Evolutionary conservation across 2,329 filamentous ascomycete species (phyloP), one percentile per base, ranked within the genome.

Genomic region (Alternaria sp.): DNA sequence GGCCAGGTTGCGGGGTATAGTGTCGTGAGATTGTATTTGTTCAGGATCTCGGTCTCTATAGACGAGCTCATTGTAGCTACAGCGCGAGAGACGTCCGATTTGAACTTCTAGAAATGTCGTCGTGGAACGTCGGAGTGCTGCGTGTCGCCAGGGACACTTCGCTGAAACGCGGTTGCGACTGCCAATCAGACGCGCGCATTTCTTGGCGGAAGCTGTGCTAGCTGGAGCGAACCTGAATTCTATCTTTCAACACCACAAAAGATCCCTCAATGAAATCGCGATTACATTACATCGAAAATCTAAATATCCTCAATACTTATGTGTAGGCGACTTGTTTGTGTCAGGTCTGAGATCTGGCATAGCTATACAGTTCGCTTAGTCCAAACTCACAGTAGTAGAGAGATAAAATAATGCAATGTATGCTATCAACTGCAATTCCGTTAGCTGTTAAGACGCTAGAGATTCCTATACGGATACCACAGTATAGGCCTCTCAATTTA

Each of bases 1-100:
- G 94, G 94, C 94, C 94, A 98, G 82, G 91, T 88, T 34, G 86
- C 85, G 2, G 94, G 94, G 76, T 88, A 93, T 21, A 91, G 83
- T 13, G 85, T 91, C 40, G 89, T 85, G 48, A 98, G 85, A 77
- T 93, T 91, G 81, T 98, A 98, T 80, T 96, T 93, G 69, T 93
- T 93, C 70, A 95, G 87, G 54, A 98, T 86, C 44, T 86, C 88
- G 61, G 88, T 86, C 72, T 95, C 91, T 33, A 71, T 70, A 23
- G 64, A 60, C 44, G 63, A 58, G 48, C 68, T 72, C 73, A 77
- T 77, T 46, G 60, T 60, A 54, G 61, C 51, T 56, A 42, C 17
- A 54, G 33, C 13, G 33, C 13, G 51, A 56, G 42, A 33, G 41
- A 45, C 24, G 39, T 37, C 40, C n/a, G 50, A 33, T 37, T 39